Conservation (phyloP, 164 flowering plant species). For the Saururus chinensis region DNA sequence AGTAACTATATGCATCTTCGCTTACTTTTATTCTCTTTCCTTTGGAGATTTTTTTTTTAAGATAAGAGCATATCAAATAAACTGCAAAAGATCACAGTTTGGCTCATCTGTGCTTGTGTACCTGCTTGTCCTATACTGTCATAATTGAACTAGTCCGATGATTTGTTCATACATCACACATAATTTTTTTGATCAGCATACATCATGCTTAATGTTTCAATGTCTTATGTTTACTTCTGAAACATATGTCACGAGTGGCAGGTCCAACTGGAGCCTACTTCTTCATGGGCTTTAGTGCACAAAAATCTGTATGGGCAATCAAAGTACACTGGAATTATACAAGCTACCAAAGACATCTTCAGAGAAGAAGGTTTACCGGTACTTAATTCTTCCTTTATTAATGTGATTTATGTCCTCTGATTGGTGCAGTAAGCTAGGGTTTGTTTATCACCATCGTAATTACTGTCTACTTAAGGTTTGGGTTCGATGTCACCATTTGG, state of each 20-base stretch:
- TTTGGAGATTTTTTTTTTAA: too few relatives aligned
- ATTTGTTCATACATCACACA: background rate
- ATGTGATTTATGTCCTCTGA: too few relatives aligned
- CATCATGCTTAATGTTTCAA: background rate
- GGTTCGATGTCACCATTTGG: too few relatives aligned
- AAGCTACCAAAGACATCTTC: constrained; percentile 79
- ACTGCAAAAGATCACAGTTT: too few relatives aligned
- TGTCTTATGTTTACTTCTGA: background rate
- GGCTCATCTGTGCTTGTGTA: background rate
- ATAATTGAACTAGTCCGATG: background rate
- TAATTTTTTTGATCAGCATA: too few relatives aligned
- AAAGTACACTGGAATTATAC: constrained; percentile 83
- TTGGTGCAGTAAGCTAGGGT: background rate
- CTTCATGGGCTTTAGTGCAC: constrained; percentile 60
- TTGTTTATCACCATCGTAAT: background rate
- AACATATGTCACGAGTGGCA: constrained; percentile 13
- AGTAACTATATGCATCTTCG: too few relatives aligned
- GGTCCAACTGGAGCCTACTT: constrained; percentile 96
- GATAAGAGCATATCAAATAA: too few relatives aligned
- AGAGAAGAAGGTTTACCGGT: constrained; percentile 93
- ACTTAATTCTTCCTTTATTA: constrained; percentile 3
- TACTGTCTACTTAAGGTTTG: too few relatives aligned
- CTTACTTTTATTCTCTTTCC: too few relatives aligned
- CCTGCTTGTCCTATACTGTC: background rate
- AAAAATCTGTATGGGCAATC: constrained; percentile 38